Evolutionary conservation across 345 rosid genomes (phyloP), one percentile per base, ranked within the genome.

Genomic region (Turnera subulata): DNA sequence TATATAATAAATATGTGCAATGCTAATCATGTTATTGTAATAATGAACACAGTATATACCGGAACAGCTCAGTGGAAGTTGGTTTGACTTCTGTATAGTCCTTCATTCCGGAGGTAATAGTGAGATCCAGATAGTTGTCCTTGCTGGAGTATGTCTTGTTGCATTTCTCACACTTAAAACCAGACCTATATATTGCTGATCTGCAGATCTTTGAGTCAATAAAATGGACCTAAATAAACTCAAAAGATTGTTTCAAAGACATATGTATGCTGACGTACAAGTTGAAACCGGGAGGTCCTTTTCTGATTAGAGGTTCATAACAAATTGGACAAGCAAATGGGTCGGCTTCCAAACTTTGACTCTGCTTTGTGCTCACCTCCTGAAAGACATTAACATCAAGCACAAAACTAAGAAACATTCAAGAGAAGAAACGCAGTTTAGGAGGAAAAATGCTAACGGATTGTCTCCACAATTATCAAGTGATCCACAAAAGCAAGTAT

Each of bases 241-340:
- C 12, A 45, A 39, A 22, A 19, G 13, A 38, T 23, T n/a, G 7
- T n/a, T 24, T 19, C 2, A 33, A 21, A n/a, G 46, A 20, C 46
- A 3, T 16, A n/a, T 16, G 49, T 23, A 25, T 49, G 25, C 42
- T 35, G 58, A 83, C 94, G 70, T 81, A 93, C 97, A 85, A 70
- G 75, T 85, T 89, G 16, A 89, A 71, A 80, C 99, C 97, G 35
- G 91, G 58, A 61, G 94, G 97, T 11, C 97, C 99, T 82, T 84
- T 86, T 72, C 96, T 84, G 67, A 82, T 56, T 42, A 89, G 82
- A 19, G 96, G 91, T 63, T 89, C 82, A 58, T 84, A 93, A 51
- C 99, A 89, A 18, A 86, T 78, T 29, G 97, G 96, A 58, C 97
- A 93, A 11, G 91, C 81, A 42, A 93, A 89, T 33, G 82, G 71